Conservation (phyloP, 2,329 filamentous ascomycete genomes). For the Metarhizium guizhouense region DNA sequence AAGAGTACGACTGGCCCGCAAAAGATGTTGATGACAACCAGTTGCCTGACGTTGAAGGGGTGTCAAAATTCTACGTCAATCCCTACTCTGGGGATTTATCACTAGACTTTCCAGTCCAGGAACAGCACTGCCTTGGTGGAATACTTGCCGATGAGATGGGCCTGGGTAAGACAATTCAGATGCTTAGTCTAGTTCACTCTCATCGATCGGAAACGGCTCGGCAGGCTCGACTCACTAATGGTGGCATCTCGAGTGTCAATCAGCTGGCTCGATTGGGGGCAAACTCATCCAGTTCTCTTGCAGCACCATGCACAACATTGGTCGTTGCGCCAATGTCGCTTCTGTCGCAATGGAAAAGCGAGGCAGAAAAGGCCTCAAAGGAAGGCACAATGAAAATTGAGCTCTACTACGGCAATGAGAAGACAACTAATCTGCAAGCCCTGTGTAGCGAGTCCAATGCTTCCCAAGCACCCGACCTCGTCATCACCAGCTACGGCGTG, state of each 20-base stretch:
- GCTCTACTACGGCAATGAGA: constrained; percentile 88
- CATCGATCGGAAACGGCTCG: constrained; percentile 54
- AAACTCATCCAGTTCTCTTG: constrained; percentile 46
- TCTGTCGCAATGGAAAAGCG: constrained; percentile 93
- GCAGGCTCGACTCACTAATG: constrained; percentile 23
- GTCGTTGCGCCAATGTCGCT: constrained; percentile 97
- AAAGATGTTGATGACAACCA: constrained; percentile 81
- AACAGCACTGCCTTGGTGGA: constrained; percentile 89
- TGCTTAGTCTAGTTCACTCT: constrained; percentile 86
- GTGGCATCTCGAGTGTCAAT: constrained; percentile 38
- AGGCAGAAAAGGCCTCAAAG: constrained; percentile 83
- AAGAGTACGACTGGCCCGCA: constrained; percentile 83
- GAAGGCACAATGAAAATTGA: constrained; percentile 74
- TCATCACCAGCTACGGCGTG: constrained; percentile 92
- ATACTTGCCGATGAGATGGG: constrained; percentile 97
- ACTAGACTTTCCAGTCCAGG: constrained; percentile 82
- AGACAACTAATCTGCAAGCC: constrained; percentile 65
- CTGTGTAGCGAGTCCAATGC: constrained; percentile 70
- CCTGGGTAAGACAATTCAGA: constrained; percentile 95
- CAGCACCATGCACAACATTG: constrained; percentile 80
- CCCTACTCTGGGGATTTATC: constrained; percentile 94
- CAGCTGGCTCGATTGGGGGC: constrained; percentile 53
- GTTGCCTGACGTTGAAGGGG: constrained; percentile 54
- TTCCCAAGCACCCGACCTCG: constrained; percentile 70
- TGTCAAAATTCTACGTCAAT: constrained; percentile 83